A percentile compares a stretch with the other conserved stretches of the same genome.
These are phyloP conservation scores for Claviceps maximensis DNA, from an alignment of 2,329 filamentous ascomycete genomes.

Conservation along the genomic window DNA sequence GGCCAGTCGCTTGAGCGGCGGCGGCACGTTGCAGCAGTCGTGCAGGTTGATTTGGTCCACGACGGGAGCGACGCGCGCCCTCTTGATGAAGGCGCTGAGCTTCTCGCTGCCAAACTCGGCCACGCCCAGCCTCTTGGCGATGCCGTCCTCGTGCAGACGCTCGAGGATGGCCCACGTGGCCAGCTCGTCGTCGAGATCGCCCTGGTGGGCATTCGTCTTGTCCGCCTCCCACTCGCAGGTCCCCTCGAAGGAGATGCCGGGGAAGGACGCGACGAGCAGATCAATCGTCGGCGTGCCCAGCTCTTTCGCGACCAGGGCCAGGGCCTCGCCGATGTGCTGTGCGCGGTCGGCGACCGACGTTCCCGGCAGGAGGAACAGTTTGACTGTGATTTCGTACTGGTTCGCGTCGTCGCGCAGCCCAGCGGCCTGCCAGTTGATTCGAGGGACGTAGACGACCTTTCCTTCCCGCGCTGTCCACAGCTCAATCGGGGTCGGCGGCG, in stretches of 20 bases:
- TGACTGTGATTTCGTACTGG: slow-evolving; percentile 89
- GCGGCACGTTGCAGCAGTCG: slow-evolving; percentile 92
- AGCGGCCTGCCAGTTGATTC: slow-evolving; percentile 56
- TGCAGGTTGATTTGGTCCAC: slow-evolving; percentile 95
- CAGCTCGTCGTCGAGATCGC: slow-evolving; percentile 54
- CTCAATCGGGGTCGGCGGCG: slow-evolving; percentile 17
- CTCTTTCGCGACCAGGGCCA: slow-evolving; percentile 69
- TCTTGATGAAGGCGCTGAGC: slow-evolving; percentile 60
- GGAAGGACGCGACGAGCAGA: slow-evolving; percentile 84
- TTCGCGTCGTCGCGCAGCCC: slow-evolving; percentile 67
- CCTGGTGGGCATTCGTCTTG: slow-evolving; percentile 45
- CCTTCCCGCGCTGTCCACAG: slow-evolving; percentile 58
- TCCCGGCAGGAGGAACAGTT: slow-evolving; percentile 80
- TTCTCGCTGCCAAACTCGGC: slow-evolving; percentile 85
- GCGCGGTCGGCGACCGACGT: slow-evolving; percentile 51
- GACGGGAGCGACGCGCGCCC: slow-evolving; percentile 57
- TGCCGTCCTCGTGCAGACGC: slow-evolving; percentile 53
- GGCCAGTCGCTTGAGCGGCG: slow-evolving; percentile 72
- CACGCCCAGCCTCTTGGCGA: slow-evolving; percentile 66
- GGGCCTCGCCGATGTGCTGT: slow-evolving; percentile 61
- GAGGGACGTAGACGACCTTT: slow-evolving; percentile 59
- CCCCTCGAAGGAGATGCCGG: slow-evolving; percentile 84
- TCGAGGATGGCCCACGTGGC: slow-evolving; percentile 63
- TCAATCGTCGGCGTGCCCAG: slow-evolving; percentile 65
- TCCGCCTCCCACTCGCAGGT: slow-evolving; percentile 72